These are phyloP conservation scores for Phytophthora pseudosyringae DNA, from an alignment of 352 stramenopile genomes.

Conservation along the genomic window DNA sequence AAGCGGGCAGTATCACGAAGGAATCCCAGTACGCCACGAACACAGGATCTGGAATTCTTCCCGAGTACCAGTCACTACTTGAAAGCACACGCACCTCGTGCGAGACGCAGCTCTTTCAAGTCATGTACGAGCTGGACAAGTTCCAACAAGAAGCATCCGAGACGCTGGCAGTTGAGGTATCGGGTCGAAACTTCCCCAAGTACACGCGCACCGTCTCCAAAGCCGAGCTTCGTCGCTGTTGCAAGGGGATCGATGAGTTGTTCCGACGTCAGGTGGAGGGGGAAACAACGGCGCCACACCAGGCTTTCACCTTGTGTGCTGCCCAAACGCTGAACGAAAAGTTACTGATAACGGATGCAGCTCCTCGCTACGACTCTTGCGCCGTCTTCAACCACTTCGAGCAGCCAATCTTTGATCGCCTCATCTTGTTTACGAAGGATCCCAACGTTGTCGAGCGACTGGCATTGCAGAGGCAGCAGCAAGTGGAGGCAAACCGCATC, in stretches of 20 bases:
- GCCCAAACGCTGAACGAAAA: constrained; percentile 49
- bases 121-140: constrained; percentile 76
- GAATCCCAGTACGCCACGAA: constrained; percentile 40
- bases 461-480: constrained; percentile 55
- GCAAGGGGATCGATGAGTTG: constrained; percentile 58
- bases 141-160: constrained; percentile 47
- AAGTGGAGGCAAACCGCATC: constrained; percentile 52
- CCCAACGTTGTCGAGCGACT: constrained; percentile 63
- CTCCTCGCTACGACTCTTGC: constrained; percentile 61
- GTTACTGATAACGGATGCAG: constrained; percentile 65
- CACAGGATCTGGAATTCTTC: constrained; percentile 41
- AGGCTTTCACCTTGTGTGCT: constrained; percentile 61
- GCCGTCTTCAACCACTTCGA: constrained; percentile 77
- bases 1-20: constrained; percentile 44
- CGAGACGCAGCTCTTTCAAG: constrained; percentile 66
- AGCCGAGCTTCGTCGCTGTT: constrained; percentile 56
- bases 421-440: constrained; percentile 74
- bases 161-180: constrained; percentile 59
- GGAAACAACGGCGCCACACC: constrained; percentile 38
- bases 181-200: constrained; percentile 66
- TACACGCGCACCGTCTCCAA: constrained; percentile 63
- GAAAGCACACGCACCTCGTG: constrained; percentile 58
- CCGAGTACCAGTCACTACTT: constrained; percentile 57
- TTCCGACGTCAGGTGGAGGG: constrained; percentile 38
- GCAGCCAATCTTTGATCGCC: constrained; percentile 67